Evolutionary conservation across 148 eudicot genomes (phyloP), one percentile per base, ranked within the genome.

Genomic region (Silene uniflora): DNA sequence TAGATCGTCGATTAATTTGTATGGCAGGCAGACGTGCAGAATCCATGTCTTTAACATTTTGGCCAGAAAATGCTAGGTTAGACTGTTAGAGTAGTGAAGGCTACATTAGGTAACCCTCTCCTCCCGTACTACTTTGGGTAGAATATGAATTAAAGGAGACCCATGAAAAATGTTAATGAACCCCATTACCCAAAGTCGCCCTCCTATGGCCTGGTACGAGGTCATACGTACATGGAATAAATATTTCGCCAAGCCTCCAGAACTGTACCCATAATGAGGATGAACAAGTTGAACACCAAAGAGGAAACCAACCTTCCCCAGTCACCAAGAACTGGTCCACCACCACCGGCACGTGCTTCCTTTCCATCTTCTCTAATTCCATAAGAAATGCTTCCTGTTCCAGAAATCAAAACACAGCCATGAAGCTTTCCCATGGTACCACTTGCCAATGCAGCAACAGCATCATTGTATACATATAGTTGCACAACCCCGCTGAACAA

Each of bases 341-440:
- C 97, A 79, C 97, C 97, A 69, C 91, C 93, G 39, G 97, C 89
- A 23, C 93, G 93, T 74, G 91, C 91, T 83, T 91, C 90, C 49
- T 73, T 84, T 69, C 93, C 91, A 73, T 89, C 90, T 80, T 91
- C 89, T 52, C 86, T 79, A 75, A 88, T 80, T 69, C 93, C 97
- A 87, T 88, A 91, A 84, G 97, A 81, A 80, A 91, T 89, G 83
- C 91, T 81, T 76, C 97, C 93, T 62, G 97, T 91, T 32, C 97
- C 97, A 56, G 93, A 87, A 61, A 91, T 91, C 68, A 91, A 80
- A 75, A 91, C 92, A 73, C 97, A 89, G 27, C 97, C 97, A 77
- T 91, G 90, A 78, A 89, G 97, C 81, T 87, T 89, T 81, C 97
- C 97, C 87, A 84, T 84, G 56, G 97, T 89, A 81, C 97, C 97